Conservation (phyloP, 73 alveolate genomes). For the Loxodes magnus region DNA sequence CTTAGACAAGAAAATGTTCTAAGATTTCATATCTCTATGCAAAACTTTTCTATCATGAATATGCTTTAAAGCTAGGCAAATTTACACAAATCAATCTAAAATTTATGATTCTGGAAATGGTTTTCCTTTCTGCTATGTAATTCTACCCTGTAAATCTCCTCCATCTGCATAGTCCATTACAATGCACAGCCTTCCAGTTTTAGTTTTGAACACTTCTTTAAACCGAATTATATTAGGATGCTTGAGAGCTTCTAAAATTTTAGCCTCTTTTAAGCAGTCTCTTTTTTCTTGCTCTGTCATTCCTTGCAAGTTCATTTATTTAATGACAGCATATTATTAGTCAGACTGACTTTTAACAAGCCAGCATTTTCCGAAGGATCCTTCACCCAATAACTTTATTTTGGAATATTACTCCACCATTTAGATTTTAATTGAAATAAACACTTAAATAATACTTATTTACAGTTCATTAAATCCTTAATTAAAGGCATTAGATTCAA, state of each 20-base stretch:
- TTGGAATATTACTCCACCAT: too few relatives aligned
- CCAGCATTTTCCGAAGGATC: constrained; percentile 88
- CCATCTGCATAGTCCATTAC: constrained; percentile 88
- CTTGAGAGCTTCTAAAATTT: constrained; percentile 65
- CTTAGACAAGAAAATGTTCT: constrained; percentile 64
- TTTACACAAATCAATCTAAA: constrained; percentile 79
- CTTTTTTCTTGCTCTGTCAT: constrained; percentile 73
- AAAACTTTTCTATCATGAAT: constrained; percentile 84
- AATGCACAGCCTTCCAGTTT: constrained; percentile 68
- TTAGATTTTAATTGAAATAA: too few relatives aligned
- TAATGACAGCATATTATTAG: constrained; percentile 64
- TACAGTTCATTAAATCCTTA: too few relatives aligned
- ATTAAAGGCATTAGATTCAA: too few relatives aligned
- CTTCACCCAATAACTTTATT: constrained; percentile 74
- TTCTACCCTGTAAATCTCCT: constrained; percentile 36
- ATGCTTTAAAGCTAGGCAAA: constrained; percentile 89
- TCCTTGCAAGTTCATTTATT: constrained; percentile 61
- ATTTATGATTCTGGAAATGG: constrained; percentile 71
- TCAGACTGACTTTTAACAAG: constrained; percentile 68
- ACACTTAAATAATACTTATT: too few relatives aligned
- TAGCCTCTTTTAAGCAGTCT: constrained; percentile 82
- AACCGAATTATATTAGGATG: constrained; percentile 90
- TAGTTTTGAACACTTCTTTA: constrained; percentile 75
- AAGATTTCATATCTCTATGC: constrained; percentile 79
- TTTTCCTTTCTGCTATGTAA: constrained; percentile 19